Base-by-base conservation (phyloP, 2,329 filamentous ascomycete species). In the Pseudocercospora eumusae region DNA sequence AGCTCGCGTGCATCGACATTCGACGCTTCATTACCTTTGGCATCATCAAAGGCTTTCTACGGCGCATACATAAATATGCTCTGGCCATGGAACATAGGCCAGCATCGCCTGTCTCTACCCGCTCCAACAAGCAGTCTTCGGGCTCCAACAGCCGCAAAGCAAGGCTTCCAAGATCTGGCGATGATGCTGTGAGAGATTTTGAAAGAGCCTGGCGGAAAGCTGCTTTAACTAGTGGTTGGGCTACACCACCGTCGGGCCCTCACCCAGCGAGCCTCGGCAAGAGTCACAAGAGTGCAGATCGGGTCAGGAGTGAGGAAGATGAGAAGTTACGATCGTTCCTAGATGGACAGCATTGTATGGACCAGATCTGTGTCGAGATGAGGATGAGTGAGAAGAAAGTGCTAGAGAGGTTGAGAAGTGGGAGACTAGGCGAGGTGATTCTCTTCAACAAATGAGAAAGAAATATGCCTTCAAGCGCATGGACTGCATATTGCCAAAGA, bases 1-100 rank as follows among this genome's bases (percentile, higher is more conserved):
- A 90, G 42, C 82, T 97, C 8, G 81, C 84, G 11, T 88, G 88
- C 71, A 87, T 99, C 61, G 95, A 99, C 75, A 86, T 97, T 59
- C 86, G 95, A 11, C 88, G 95, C 27, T 88, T 99, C 66, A 91
- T 98, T 66, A 96, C 96, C 62, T 99, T 98, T 72, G 95, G 93
- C 61, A 85, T 97, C 62, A 96, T 98, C 75, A 98, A 98, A 78
- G 93, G 93, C 15, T 90, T 96, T 68, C 79, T 99, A 23, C 97
- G 97, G 76, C 86, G 95, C 33, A 88, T 97, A 44, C 67, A 98
- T 78, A 96, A 95, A 75, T 96, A 96, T 74, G 90, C 92, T 27
- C 85, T 96, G 59, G 85, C 84, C 10, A 49, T 68, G 28, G 61
- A 63, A 27, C 54, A 59, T 1, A 64, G 63, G 23, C 55, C 66